These are phyloP conservation scores for Sanghuangporus baumii DNA, from an alignment of 1,284 basidiomycete species.

Conservation along the genomic window DNA sequence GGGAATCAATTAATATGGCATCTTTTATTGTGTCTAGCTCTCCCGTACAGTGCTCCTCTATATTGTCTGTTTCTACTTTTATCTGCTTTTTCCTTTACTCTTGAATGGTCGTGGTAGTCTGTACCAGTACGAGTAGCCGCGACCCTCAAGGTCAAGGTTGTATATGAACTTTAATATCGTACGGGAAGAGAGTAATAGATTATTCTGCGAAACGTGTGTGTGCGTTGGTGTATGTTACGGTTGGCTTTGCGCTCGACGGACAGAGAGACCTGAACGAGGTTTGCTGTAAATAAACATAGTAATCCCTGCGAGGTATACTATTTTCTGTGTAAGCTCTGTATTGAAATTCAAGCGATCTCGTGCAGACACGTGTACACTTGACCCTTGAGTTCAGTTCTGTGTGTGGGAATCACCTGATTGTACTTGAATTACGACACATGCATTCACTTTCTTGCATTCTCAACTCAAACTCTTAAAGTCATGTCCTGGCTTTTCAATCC, in stretches of 20 bases:
- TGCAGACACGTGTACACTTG: background rate
- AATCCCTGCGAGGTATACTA: no score
- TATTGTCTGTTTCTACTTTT: conserved; percentile 18
- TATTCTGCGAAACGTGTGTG: background rate
- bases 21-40: conserved; percentile 16
- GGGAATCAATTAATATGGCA: conserved; percentile 19
- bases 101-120: conserved; percentile 14
- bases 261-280: no score
- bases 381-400: no score
- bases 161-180: conserved; percentile 18
- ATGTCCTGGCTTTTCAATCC: conserved; percentile 55
- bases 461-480: background rate
- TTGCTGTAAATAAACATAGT: no score
- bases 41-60: conserved; percentile 21
- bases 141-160: conserved; percentile 7
- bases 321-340: no score
- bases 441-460: background rate
- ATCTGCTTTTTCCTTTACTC: conserved; percentile 22
- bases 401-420: background rate
- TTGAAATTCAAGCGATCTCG: no score
- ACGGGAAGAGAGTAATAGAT: conserved; percentile 13
- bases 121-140: conserved; percentile 8
- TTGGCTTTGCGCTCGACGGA: no score
- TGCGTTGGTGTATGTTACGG: background rate
- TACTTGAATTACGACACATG: background rate